phyloP scores from a whole-genome alignment of 164 flowering plant genomes.

The Berberis thunbergii region DNA sequence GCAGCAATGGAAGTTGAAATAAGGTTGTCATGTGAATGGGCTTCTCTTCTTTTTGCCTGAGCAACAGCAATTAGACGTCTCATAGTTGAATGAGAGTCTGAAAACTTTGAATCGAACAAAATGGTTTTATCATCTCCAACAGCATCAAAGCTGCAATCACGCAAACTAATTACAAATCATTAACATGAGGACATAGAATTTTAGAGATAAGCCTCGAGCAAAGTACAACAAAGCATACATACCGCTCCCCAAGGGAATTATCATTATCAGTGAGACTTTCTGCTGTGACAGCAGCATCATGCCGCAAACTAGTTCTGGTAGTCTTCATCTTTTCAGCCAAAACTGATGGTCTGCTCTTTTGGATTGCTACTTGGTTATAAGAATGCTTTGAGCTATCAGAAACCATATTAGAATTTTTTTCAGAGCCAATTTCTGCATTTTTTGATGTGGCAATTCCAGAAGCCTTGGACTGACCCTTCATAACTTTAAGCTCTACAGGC shows the following conservation, averaged over 20 bases:
- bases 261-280: conserved; percentile 21
- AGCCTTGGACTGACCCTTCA: conserved; percentile 28
- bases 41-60: conserved; percentile 76
- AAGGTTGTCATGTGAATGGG: conserved; percentile 35
- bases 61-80: conserved; percentile 93
- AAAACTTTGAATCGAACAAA: too few species aligned
- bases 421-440: conserved; percentile 26
- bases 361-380: conserved; percentile 26
- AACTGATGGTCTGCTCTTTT: conserved; percentile 30
- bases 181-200: neutral
- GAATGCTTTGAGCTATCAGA: conserved; percentile 29
- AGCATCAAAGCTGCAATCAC: conserved; percentile 28
- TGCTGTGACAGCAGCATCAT: conserved; percentile 12
- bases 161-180: neutral
- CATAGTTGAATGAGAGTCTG: conserved; percentile 59
- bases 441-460: conserved; percentile 22
- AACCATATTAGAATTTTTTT: conserved; percentile 20
- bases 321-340: conserved; percentile 39
- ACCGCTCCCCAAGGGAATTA: conserved; percentile 10
- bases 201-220: neutral
- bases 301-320: conserved; percentile 24
- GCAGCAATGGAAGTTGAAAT: conserved; percentile 18
- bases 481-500: conserved; percentile 26
- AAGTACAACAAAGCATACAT: neutral
- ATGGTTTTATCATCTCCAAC: conserved; percentile 26